Base-by-base conservation (phyloP, 106 monocot species). In the Phalaenopsis aphrodite region DNA sequence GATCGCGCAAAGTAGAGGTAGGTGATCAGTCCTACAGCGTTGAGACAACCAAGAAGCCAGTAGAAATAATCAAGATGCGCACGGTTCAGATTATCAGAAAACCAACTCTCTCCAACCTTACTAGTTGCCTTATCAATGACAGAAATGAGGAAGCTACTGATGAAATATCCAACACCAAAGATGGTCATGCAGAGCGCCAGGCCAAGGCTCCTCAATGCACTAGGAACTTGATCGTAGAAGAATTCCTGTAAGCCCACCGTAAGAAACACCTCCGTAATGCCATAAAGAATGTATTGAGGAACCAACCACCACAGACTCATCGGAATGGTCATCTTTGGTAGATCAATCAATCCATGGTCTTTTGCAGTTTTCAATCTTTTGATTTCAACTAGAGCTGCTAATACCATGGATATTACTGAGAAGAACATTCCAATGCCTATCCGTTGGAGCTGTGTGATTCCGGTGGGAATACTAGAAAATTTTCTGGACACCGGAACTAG, bases 341-440 rank as follows among this genome's bases (percentile, higher is more conserved):
- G 19, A 30, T 85, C 81, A 3, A 85, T 76, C 24, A 85, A 72
- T 57, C 85, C 81, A 37, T 61, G 78, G 6, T 81, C 81, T 65
- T 21, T 75, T 2, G 81, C 85, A 24, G 49, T 75, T 52, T 75
- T 65, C 18, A 85, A 72, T 74, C 85, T 82, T 49, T 79, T 82
- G 7, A 42, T 75, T 45, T 80, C 78, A 16, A 90, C 85, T 4
- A 82, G 17, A 24, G 85, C 85, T 18, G 90, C 85, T 10, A 86
- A 21, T 10, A 47, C 80, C 85, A 85, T 85, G 21, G 81, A 45
- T 10, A 80, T 46, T 2, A 79, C 24, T 3, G 87, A 87, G 12
- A 90, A 45, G 2, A 82, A 11, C 81, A 90, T 82, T 7, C 90
- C 90, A 8, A 81, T 69, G 14, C 90, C 87, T 37, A 90, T 90